A percentile compares a stretch with the other conserved stretches of the same genome.
Evolutionary conservation across 2,329 filamentous ascomycete genomes (phyloP).

Genomic region (Xylaria polymorpha): DNA sequence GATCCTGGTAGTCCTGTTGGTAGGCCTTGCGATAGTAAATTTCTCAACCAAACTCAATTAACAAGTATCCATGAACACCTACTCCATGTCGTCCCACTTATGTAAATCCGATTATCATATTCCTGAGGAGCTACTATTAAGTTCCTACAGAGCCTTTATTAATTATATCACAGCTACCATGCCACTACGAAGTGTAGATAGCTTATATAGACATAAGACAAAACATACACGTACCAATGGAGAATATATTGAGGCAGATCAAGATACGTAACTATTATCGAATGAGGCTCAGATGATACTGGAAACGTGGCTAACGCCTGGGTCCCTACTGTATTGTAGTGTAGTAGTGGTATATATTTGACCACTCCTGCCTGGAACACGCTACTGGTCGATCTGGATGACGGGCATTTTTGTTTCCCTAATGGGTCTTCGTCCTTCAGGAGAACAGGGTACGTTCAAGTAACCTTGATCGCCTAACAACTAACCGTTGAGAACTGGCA

Average conservation of each 20-base stretch:
- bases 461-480: slow-evolving; percentile 3
- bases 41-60: background rate
- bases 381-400: background rate
- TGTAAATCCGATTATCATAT: slow-evolving; percentile 10
- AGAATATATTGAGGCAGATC: background rate
- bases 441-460: background rate
- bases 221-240: background rate
- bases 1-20: background rate
- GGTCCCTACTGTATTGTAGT: background rate
- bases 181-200: too few relatives aligned
- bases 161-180: background rate
- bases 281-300: background rate
- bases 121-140: background rate
- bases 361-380: background rate
- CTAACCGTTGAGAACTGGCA: background rate
- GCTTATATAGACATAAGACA: background rate
- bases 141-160: background rate
- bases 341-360: background rate
- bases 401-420: background rate
- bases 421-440: background rate
- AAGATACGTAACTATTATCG: background rate
- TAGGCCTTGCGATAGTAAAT: background rate
- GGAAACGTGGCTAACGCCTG: background rate
- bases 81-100: background rate
- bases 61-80: too few relatives aligned